phyloP scores from a whole-genome alignment of 2,329 filamentous ascomycete genomes.

The Calonectria honghensis region DNA sequence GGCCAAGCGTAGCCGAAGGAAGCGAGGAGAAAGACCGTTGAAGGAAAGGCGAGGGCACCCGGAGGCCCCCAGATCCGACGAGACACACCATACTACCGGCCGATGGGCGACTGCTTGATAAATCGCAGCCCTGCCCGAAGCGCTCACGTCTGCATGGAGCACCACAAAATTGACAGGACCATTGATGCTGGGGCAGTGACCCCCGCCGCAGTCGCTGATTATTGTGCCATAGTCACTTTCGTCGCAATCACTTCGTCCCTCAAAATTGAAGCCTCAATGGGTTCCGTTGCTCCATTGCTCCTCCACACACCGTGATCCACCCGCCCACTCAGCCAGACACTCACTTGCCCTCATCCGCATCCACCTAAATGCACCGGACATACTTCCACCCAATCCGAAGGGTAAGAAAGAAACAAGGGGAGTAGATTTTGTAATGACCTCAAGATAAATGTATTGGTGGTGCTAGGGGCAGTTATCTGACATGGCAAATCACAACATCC shows the following conservation, averaged over 20 bases:
- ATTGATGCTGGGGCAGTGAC: neutral
- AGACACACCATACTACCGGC: neutral
- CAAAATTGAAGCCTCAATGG: constrained; percentile 25
- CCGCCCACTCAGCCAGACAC: constrained; percentile 25
- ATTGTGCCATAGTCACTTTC: constrained; percentile 14
- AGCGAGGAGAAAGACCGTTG: constrained; percentile 24
- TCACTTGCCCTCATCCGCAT: constrained; percentile 13
- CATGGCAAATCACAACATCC: neutral
- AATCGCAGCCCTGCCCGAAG: neutral
- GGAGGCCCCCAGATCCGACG: constrained; percentile 2
- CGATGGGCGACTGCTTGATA: neutral
- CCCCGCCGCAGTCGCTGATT: constrained; percentile 11
- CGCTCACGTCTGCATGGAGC: neutral
- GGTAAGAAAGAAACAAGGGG: neutral
- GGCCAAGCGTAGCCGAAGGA: constrained; percentile 17
- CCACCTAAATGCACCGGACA: neutral
- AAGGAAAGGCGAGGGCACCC: constrained; percentile 13
- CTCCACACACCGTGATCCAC: constrained; percentile 28
- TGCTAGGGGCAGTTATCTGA: neutral
- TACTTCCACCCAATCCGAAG: neutral
- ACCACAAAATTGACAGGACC: no score
- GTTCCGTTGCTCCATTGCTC: constrained; percentile 39
- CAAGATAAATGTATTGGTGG: neutral
- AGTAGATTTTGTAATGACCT: neutral
- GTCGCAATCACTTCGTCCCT: constrained; percentile 29